Evolutionary conservation across 1,139 yeast species (phyloP).

Genomic region (Keqinozyma sinolaborantium): DNA sequence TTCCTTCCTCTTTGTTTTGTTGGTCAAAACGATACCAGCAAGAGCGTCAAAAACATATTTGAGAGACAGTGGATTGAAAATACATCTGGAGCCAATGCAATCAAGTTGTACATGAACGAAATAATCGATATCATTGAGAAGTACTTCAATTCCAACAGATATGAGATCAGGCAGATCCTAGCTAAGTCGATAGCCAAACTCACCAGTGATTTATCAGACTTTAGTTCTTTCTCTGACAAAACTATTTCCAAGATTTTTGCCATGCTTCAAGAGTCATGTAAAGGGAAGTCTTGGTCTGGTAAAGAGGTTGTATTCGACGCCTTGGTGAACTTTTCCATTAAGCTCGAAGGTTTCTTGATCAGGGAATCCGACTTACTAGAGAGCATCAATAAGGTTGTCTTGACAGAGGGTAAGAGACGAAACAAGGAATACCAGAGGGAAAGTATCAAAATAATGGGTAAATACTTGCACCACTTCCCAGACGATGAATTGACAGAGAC

Average conservation of each 20-base stretch:
- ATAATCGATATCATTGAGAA: constrained; percentile 51
- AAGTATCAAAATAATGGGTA: constrained; percentile 49
- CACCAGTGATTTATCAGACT: constrained; percentile 40
- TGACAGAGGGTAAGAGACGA: constrained; percentile 63
- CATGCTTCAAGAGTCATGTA: constrained; percentile 58
- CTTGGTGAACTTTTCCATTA: constrained; percentile 54
- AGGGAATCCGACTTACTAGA: constrained; percentile 20
- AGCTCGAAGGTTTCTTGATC: constrained; percentile 32
- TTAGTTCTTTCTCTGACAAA: constrained; percentile 23
- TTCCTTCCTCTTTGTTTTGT: constrained; percentile 78
- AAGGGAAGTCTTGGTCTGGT: constrained; percentile 87
- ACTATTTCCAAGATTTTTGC: constrained; percentile 40
- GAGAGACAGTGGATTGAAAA: constrained; percentile 77
- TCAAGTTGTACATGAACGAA: constrained; percentile 70
- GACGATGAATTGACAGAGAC: constrained; percentile 32
- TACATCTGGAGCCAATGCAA: constrained; percentile 66
- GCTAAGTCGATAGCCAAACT: constrained; percentile 70
- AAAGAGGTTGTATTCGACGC: constrained; percentile 76
- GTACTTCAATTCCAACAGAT: constrained; percentile 56
- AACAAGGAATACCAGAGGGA: constrained; percentile 62
- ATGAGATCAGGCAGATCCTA: constrained; percentile 64
- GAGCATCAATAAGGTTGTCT: constrained; percentile 40
- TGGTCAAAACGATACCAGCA: constrained; percentile 66
- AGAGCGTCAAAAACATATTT: constrained; percentile 46
- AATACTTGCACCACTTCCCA: constrained; percentile 43